These are phyloP conservation scores for Prototheca stagnorum DNA, from an alignment of 163 green algal genomes.

Conservation along the genomic window DNA sequence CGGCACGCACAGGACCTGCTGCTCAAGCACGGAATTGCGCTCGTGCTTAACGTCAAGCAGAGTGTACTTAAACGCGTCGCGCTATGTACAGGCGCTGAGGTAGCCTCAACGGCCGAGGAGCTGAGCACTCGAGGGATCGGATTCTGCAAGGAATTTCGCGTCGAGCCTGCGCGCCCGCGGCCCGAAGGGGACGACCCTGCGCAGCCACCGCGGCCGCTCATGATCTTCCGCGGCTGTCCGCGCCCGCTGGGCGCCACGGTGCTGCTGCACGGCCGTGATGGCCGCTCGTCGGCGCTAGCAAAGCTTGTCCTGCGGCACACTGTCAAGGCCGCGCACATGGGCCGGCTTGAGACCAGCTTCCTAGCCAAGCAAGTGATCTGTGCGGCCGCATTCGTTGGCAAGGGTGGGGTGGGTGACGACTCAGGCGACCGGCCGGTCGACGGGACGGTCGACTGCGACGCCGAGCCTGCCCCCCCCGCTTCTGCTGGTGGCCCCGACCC, in stretches of 20 bases:
- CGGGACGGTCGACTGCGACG: constrained; percentile 18
- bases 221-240: constrained; percentile 46
- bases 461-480: constrained; percentile 4
- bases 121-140: constrained; percentile 32
- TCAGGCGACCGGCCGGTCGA: not conserved
- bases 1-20: constrained; percentile 52
- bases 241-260: constrained; percentile 51
- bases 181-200: not conserved
- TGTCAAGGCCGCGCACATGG: too few relatives aligned
- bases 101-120: constrained; percentile 25
- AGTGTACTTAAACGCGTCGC: constrained; percentile 56
- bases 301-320: too few relatives aligned
- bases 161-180: constrained; percentile 19
- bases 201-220: constrained; percentile 11
- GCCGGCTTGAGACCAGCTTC: too few relatives aligned
- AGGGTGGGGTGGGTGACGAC: constrained; percentile 26
- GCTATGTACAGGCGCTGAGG: constrained; percentile 43
- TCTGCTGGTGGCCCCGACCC: too few relatives aligned
- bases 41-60: constrained; percentile 66
- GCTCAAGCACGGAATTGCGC: constrained; percentile 44
- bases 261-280: constrained; percentile 50
- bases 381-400: constrained; percentile 13
- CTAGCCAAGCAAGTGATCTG: constrained; percentile 51
- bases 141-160: constrained; percentile 49
- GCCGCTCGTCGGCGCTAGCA: too few relatives aligned